phyloP scores from a whole-genome alignment of 176 grass and related monocot species.

The Typha latifolia region DNA sequence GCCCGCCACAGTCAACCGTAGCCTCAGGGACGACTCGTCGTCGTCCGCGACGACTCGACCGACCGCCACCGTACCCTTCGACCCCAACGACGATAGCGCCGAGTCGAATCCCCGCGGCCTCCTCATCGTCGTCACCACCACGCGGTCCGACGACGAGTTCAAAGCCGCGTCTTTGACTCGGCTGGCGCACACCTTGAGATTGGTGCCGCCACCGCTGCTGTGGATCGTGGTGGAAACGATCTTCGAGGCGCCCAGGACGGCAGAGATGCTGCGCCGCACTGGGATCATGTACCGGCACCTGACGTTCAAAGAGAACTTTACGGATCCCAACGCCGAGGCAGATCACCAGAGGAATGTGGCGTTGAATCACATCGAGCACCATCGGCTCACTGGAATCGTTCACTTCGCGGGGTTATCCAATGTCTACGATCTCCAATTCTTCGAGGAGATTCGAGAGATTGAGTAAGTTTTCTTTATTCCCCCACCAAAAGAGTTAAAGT shows the following conservation, averaged over 20 bases:
- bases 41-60: constrained; percentile 1
- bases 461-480: constrained; percentile 38
- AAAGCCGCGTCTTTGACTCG: constrained; percentile 43
- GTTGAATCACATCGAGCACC: constrained; percentile 82
- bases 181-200: constrained; percentile 59
- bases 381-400: constrained; percentile 58
- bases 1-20: constrained; percentile 14
- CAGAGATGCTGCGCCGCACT: constrained; percentile 58
- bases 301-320: constrained; percentile 87
- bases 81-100: constrained; percentile 6
- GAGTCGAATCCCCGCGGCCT: constrained; percentile 23
- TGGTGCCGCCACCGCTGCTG: constrained; percentile 61
- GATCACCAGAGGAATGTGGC: constrained; percentile 90
- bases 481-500: background rate
- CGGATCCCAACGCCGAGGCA: constrained; percentile 41
- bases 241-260: constrained; percentile 35
- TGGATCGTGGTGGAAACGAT: constrained; percentile 84
- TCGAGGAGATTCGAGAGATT: constrained; percentile 82
- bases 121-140: constrained; percentile 86
- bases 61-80: background rate
- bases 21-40: constrained; percentile 5
- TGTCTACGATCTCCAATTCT: constrained; percentile 61
- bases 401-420: constrained; percentile 66
- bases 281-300: constrained; percentile 96
- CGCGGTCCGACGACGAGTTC: constrained; percentile 26